Percentiles rank a stretch among this genome's conserved stretches.
Conservation (phyloP, 768 basidiomycete genomes). For the Erythrobasidium yunnanense region DNA sequence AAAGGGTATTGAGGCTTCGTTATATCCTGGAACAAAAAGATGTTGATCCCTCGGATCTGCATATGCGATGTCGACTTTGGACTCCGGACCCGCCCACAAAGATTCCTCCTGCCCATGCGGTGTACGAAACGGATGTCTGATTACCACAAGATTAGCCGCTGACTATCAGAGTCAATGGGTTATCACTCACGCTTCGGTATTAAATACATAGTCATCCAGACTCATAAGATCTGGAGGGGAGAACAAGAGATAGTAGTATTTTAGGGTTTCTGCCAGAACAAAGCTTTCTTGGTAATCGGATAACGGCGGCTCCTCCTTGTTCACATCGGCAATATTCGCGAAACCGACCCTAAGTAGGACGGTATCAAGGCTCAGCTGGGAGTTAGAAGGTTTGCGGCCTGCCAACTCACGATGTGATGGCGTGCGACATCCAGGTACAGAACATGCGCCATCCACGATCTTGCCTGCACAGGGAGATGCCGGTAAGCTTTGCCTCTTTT, state of each 20-base stretch:
- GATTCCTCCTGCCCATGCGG: not conserved
- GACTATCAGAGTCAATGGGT: not conserved
- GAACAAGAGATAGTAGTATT: conserved; percentile 44
- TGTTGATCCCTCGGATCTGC: conserved; percentile 19
- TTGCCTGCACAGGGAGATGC: no score
- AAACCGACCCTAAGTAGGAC: conserved; percentile 40
- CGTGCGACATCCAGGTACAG: conserved; percentile 38
- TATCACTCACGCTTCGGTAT: conserved; percentile 52
- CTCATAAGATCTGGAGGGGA: conserved; percentile 53
- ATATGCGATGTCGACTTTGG: not conserved
- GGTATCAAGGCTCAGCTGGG: not conserved
- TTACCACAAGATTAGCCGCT: not conserved
- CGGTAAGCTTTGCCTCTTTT: not conserved
- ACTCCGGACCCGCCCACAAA: conserved; percentile 17
- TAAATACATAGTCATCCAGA: conserved; percentile 47
- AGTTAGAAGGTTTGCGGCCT: conserved; percentile 1
- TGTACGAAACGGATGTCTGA: conserved; percentile 12
- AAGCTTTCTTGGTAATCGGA: conserved; percentile 41
- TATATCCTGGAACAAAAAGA: not conserved
- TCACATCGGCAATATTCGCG: conserved; percentile 41
- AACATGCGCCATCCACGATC: conserved; percentile 47
- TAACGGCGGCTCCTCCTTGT: conserved; percentile 17
- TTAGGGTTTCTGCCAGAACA: conserved; percentile 37
- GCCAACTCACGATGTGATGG: not conserved
- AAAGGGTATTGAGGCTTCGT: not conserved